phyloP scores from a whole-genome alignment of 2,329 filamentous ascomycete species.

The Hypomyces perniciosus region DNA sequence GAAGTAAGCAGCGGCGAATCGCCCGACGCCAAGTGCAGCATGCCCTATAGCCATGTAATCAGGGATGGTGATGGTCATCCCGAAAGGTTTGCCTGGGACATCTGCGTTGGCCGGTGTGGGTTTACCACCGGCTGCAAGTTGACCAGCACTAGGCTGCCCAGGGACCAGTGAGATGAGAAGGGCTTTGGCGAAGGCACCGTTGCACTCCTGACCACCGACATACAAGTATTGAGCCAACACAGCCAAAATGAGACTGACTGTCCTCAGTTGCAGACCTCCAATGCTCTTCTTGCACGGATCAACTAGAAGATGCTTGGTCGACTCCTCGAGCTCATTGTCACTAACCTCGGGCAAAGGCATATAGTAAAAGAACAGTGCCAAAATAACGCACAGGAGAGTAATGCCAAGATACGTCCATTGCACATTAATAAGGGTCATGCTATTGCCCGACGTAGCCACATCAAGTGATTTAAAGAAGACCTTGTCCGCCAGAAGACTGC shows the following conservation, averaged over 20 bases:
- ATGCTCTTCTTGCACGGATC: constrained; percentile 43
- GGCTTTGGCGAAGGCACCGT: constrained; percentile 54
- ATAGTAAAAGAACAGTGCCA: constrained; percentile 65
- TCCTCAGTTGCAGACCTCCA: constrained; percentile 48
- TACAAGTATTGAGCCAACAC: constrained; percentile 75
- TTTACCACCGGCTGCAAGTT: constrained; percentile 18
- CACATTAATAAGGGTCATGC: constrained; percentile 59
- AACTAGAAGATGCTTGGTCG: constrained; percentile 42
- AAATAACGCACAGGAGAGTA: constrained; percentile 63
- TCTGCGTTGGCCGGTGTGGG: constrained; percentile 21
- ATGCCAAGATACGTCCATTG: constrained; percentile 85
- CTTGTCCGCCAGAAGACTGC: constrained; percentile 64
- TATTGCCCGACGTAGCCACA: constrained; percentile 20
- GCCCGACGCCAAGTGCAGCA: constrained; percentile 64
- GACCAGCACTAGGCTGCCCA: constrained; percentile 15
- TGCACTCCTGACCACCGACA: constrained; percentile 64
- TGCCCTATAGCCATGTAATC: constrained; percentile 70
- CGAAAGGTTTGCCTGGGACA: constrained; percentile 29
- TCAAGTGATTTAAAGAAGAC: constrained; percentile 64
- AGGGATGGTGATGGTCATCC: constrained; percentile 48
- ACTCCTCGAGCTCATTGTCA: constrained; percentile 48
- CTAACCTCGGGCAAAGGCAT: constrained; percentile 58
- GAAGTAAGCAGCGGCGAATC: constrained; percentile 60
- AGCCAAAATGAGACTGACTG: constrained; percentile 59
- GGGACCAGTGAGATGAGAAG: constrained; percentile 41